phyloP scores from a whole-genome alignment of 2,329 filamentous ascomycete species.

The Beauveria sp. region DNA sequence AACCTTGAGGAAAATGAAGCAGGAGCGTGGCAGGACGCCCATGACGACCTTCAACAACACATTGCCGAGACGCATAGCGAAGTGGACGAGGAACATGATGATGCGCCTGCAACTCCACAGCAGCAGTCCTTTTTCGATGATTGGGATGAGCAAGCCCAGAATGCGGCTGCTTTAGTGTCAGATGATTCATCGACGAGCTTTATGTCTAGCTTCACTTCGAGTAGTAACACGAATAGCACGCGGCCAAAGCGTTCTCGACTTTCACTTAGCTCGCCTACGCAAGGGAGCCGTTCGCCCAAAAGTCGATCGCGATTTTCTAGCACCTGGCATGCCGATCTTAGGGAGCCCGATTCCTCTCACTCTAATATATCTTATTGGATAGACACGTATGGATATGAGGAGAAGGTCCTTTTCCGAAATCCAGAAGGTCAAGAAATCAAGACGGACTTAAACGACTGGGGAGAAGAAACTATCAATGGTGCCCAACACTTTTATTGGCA shows the following conservation, averaged over 20 bases:
- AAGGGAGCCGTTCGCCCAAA: background rate
- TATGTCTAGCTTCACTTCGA: background rate
- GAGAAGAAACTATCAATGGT: background rate
- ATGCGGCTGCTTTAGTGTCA: background rate
- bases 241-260: background rate
- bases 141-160: background rate
- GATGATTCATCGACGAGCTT: background rate
- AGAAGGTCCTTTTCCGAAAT: background rate
- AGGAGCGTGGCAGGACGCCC: background rate
- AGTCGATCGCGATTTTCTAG: background rate
- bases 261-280: background rate
- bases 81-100: background rate
- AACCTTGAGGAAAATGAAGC: too few species aligned
- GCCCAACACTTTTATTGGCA: too few species aligned
- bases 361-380: too few species aligned
- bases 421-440: background rate
- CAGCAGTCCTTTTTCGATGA: background rate
- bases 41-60: background rate
- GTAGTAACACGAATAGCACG: background rate
- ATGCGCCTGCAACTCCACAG: background rate
- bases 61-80: background rate
- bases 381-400: background rate
- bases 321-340: too few species aligned
- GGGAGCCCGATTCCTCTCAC: too few species aligned
- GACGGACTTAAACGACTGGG: background rate